Percentiles rank a stretch among this genome's conserved stretches.
These are phyloP conservation scores for Leishmania aethiopica DNA, from an alignment of 208 protist genomes.

Conservation along the genomic window DNA sequence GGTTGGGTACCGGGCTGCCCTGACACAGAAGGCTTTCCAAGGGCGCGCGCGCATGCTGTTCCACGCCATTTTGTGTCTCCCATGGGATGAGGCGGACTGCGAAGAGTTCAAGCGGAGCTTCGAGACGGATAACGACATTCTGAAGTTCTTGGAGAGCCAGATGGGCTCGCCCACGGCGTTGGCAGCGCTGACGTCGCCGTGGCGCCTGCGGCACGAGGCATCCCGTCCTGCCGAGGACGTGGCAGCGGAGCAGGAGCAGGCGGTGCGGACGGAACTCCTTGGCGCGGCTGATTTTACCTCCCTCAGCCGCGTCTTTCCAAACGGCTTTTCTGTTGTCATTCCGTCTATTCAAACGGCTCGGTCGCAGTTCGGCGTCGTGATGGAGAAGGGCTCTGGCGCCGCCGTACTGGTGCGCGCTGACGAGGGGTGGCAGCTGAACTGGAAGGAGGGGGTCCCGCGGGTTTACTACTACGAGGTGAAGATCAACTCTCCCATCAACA, in stretches of 20 bases:
- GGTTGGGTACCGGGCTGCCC: slow-evolving; percentile 38
- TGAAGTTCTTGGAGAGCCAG: slow-evolving; percentile 59
- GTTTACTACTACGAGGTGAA: slow-evolving; percentile 91
- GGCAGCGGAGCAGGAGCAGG: slow-evolving; percentile 35
- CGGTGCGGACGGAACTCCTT: slow-evolving; percentile 55
- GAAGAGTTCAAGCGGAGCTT: slow-evolving; percentile 60
- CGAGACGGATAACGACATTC: slow-evolving; percentile 48
- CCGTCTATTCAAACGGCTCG: slow-evolving; percentile 63
- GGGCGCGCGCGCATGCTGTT: slow-evolving; percentile 62
- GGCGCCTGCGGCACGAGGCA: slow-evolving; percentile 41
- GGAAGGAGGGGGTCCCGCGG: slow-evolving; percentile 72
- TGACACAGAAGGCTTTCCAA: slow-evolving; percentile 47
- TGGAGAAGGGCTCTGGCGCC: slow-evolving; percentile 63
- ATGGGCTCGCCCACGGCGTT: slow-evolving; percentile 61
- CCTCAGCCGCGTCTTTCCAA: slow-evolving; percentile 75
- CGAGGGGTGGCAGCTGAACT: slow-evolving; percentile 78
- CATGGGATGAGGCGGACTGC: slow-evolving; percentile 83
- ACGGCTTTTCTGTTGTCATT: slow-evolving; percentile 84
- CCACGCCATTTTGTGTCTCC: slow-evolving; percentile 77
- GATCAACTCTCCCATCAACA: slow-evolving; percentile 42
- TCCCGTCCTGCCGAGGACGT: slow-evolving; percentile 14
- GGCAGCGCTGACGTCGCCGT: slow-evolving; percentile 48
- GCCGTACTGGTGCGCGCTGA: slow-evolving; percentile 79
- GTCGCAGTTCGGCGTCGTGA: slow-evolving; percentile 60
- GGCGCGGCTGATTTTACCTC: slow-evolving; percentile 65